Evolutionary conservation across 306 rosid species (phyloP), one percentile per base, ranked within the genome.

Genomic region (Cajanus cajan): DNA sequence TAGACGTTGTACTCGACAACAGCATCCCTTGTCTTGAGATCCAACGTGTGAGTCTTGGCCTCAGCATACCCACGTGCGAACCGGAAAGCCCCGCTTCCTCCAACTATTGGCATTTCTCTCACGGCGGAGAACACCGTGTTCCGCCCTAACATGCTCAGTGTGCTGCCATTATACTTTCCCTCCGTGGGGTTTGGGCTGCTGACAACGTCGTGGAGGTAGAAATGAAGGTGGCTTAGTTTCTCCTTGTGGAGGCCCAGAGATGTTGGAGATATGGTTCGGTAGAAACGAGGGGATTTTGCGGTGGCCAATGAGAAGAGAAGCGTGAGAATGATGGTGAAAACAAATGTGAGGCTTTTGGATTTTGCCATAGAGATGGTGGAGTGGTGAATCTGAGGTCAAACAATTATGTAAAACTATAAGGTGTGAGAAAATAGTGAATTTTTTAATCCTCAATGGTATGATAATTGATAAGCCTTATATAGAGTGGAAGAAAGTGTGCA

Each of bases 151-250:
- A 82, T 0, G 18, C 85, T 76, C 11, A 82, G 68, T 1, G 73
- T 76, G 78, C 85, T 82, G 4, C 85, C 81, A 2, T 76, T 82
- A 5, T 68, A 76, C n/a, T 76, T 57, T 1, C 85, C 85, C 4
- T 76, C 73, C 1, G 48, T 73, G 39, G 90, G 88, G 19, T 86
- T 88, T 5, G 65, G 78, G 11, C 92, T 87, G 68, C 87, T 82
- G 44, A 83, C 69, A 10, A 73, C 64, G 84, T 90, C 92, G n/a
- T 88, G 94, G 82, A 88, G 83, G 81, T 36, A 90, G 89, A 90
- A 90, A 67, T 82, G 89, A 44, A 90, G 86, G 81, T 90, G 92
- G 86, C 78, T 82, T 40, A 90, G 80, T 82, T 82, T 88, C 81
- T 90, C 92, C 55, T 68, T 68, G 2, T 73, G 57, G 28, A 88